phyloP scores from a whole-genome alignment of 2,329 filamentous ascomycete genomes.

The Raffaelea ambrosiae region DNA sequence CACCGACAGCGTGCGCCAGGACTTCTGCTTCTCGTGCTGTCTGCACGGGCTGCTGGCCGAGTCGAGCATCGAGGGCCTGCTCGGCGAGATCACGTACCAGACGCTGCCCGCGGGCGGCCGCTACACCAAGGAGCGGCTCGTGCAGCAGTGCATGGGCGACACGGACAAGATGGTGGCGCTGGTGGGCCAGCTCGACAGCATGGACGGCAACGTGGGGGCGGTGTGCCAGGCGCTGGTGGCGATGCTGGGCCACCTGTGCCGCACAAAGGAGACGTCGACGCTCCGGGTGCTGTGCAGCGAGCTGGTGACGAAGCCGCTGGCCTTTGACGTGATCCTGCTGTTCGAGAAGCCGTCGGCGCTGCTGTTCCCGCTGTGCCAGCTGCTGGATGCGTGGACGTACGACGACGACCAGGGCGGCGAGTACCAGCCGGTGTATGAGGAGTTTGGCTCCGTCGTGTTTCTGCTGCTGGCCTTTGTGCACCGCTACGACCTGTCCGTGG shows the following conservation, averaged over 20 bases:
- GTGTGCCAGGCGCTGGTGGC: constrained; percentile 71
- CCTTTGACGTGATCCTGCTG: constrained; percentile 66
- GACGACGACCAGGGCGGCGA: constrained; percentile 23
- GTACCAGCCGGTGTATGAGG: constrained; percentile 78
- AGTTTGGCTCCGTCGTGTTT: constrained; percentile 70
- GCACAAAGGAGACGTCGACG: constrained; percentile 70
- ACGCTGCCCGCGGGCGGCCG: constrained; percentile 65
- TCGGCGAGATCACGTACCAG: constrained; percentile 79
- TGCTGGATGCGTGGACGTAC: constrained; percentile 66
- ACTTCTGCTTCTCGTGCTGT: constrained; percentile 87
- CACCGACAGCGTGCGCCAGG: constrained; percentile 50
- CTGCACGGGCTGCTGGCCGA: constrained; percentile 78
- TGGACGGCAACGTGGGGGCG: constrained; percentile 85
- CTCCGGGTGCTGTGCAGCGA: constrained; percentile 65
- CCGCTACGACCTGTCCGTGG: constrained; percentile 57
- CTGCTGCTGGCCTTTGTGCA: constrained; percentile 67
- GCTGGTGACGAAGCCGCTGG: constrained; percentile 62
- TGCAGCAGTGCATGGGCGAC: constrained; percentile 58
- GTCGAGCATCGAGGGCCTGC: constrained; percentile 65
- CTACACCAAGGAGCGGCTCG: constrained; percentile 68
- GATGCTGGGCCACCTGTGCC: constrained; percentile 60
- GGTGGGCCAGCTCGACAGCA: constrained; percentile 74
- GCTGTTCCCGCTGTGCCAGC: constrained; percentile 62
- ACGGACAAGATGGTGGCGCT: constrained; percentile 56
- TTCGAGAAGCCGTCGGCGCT: constrained; percentile 65